phyloP scores from a whole-genome alignment of 2,329 filamentous ascomycete species.

The Chaetomium strumarium region DNA sequence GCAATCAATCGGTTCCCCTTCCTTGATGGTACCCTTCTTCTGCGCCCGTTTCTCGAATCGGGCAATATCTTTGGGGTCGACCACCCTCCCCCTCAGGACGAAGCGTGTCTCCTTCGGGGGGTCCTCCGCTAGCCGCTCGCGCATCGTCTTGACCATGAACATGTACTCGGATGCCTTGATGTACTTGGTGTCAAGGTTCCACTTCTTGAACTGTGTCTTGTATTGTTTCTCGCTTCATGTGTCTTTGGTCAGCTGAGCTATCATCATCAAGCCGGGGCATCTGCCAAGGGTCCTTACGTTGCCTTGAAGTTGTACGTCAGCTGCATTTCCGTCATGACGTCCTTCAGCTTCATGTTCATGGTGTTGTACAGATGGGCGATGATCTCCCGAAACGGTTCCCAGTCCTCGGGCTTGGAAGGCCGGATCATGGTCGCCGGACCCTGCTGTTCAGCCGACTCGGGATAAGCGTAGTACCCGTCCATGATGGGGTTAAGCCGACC shows the following conservation, averaged over 20 bases:
- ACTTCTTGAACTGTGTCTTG: constrained; percentile 31
- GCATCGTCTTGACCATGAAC: constrained; percentile 28
- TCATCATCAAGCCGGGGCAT: background rate
- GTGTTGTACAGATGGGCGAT: constrained; percentile 28
- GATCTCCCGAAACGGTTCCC: constrained; percentile 29
- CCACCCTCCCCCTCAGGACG: constrained; percentile 25
- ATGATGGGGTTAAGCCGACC: constrained; percentile 6
- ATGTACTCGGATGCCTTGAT: constrained; percentile 31
- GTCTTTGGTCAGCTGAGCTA: background rate
- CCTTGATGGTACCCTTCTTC: constrained; percentile 24
- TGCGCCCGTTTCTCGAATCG: constrained; percentile 27
- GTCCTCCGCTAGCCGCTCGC: constrained; percentile 21
- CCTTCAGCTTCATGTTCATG: constrained; percentile 32
- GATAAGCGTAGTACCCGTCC: constrained; percentile 17
- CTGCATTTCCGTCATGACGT: constrained; percentile 35
- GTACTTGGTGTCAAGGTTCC: constrained; percentile 32
- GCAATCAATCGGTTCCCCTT: constrained; percentile 14
- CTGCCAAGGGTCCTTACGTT: constrained; percentile 24
- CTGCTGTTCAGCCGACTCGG: constrained; percentile 6
- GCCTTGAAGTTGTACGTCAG: constrained; percentile 27
- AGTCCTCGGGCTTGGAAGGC: constrained; percentile 29
- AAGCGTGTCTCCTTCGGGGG: constrained; percentile 26
- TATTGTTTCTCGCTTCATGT: constrained; percentile 28
- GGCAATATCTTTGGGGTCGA: constrained; percentile 27
- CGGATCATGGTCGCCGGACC: constrained; percentile 16